Evolutionary conservation across 345 rosid species (phyloP).

Genomic region (Linum tenue): DNA sequence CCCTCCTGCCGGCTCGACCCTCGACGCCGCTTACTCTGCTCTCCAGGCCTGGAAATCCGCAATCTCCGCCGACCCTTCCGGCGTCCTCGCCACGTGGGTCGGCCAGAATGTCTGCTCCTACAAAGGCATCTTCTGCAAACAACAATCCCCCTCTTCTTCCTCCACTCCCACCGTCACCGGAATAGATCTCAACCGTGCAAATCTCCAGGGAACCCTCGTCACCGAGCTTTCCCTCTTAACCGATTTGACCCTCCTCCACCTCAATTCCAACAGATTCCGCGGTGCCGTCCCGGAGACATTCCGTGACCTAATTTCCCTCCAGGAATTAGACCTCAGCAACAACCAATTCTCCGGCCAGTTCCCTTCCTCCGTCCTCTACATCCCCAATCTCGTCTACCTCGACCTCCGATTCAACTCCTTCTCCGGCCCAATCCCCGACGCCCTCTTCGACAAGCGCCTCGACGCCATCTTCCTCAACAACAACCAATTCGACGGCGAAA

Average conservation of each 20-base stretch:
- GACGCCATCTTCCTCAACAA: slow-evolving; percentile 82
- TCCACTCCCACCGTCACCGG: slow-evolving; percentile 32
- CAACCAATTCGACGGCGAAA: slow-evolving; percentile 51
- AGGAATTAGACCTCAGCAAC: slow-evolving; percentile 78
- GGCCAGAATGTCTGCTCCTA: slow-evolving; percentile 77
- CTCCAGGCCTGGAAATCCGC: slow-evolving; percentile 82
- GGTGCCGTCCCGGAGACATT: slow-evolving; percentile 62
- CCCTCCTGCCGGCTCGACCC: slow-evolving; percentile 24
- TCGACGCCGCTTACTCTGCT: slow-evolving; percentile 49
- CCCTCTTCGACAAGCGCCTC: slow-evolving; percentile 55
- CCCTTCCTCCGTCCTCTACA: slow-evolving; percentile 43
- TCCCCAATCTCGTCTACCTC: slow-evolving; percentile 63
- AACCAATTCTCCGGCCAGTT: slow-evolving; percentile 64
- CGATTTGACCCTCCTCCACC: slow-evolving; percentile 59
- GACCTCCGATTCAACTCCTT: slow-evolving; percentile 81
- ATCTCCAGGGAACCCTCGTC: slow-evolving; percentile 66
- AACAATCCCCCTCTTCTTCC: background rate
- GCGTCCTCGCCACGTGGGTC: slow-evolving; percentile 64
- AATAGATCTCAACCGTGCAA: slow-evolving; percentile 85
- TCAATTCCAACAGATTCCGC: slow-evolving; percentile 74
- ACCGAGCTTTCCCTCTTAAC: slow-evolving; percentile 51
- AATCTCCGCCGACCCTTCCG: slow-evolving; percentile 60
- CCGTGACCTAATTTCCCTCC: slow-evolving; percentile 45
- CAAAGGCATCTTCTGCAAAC: slow-evolving; percentile 65
- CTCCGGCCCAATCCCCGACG: slow-evolving; percentile 59